Evolutionary conservation across 441 rosid species (phyloP).

Genomic region (Erodium chrysanthum): DNA sequence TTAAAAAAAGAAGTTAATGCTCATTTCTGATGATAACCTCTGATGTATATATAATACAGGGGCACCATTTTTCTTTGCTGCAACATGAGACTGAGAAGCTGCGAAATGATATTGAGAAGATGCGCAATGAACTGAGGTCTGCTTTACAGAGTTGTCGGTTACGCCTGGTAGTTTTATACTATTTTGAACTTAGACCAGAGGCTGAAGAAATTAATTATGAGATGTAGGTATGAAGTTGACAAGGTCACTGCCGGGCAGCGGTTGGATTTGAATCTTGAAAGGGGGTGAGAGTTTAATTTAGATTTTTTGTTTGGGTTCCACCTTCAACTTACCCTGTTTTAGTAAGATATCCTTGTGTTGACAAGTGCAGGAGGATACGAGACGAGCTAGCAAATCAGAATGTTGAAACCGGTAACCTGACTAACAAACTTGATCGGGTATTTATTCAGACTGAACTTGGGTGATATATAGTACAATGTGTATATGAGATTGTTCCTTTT

Average conservation of each 20-base stretch:
- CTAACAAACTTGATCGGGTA: slow-evolving; percentile 59
- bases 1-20: background rate
- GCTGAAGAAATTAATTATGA: slow-evolving; percentile 9
- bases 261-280: slow-evolving; percentile 55
- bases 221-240: slow-evolving; percentile 48
- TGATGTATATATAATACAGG: slow-evolving; percentile 27
- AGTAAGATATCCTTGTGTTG: background rate
- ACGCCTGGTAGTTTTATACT: background rate
- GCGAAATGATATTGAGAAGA: slow-evolving; percentile 42
- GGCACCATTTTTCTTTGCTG: slow-evolving; percentile 42
- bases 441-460: background rate
- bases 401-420: slow-evolving; percentile 42
- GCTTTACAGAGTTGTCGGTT: slow-evolving; percentile 2
- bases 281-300: slow-evolving; percentile 32
- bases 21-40: slow-evolving; percentile 1
- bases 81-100: slow-evolving; percentile 63
- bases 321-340: background rate
- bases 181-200: background rate
- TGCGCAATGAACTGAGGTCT: slow-evolving; percentile 52
- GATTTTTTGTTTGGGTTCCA: background rate
- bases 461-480: background rate
- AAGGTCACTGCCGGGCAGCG: slow-evolving; percentile 56
- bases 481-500: background rate
- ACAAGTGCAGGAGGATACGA: slow-evolving; percentile 38
- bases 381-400: slow-evolving; percentile 51